Percentiles rank a stretch among this genome's conserved stretches.
Conservation (phyloP, 2,329 filamentous ascomycete genomes). For the Tolypocladium capitatum region DNA sequence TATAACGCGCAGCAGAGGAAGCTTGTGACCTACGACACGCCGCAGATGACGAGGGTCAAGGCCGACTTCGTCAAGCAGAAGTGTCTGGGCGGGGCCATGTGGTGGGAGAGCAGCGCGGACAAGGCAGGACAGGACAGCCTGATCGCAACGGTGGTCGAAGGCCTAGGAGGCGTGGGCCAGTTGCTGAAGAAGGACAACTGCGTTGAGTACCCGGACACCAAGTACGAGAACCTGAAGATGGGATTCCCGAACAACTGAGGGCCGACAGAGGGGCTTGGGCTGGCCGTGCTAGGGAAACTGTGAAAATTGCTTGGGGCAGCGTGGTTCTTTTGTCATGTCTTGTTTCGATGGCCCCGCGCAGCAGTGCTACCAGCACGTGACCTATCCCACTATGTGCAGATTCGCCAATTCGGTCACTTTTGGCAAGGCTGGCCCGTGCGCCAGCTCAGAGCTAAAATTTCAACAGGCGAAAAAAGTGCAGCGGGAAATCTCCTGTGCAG, state of each 20-base stretch:
- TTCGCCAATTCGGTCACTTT: neutral
- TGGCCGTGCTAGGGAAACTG: too few species aligned
- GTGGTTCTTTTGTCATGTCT: too few species aligned
- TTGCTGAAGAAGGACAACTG: constrained; percentile 45
- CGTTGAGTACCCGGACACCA: constrained; percentile 48
- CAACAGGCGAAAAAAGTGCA: constrained; percentile 7
- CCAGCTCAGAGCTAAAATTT: constrained; percentile 11
- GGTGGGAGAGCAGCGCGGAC: constrained; percentile 86
- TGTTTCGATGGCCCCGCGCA: constrained; percentile 4
- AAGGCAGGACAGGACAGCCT: constrained; percentile 51
- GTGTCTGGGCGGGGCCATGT: constrained; percentile 82
- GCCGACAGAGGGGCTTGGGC: neutral
- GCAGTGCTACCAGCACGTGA: constrained; percentile 9
- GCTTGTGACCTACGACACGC: constrained; percentile 71
- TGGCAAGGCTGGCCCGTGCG: constrained; percentile 8
- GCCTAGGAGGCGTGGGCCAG: constrained; percentile 36
- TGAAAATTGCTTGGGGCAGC: too few species aligned
- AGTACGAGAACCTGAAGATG: constrained; percentile 56
- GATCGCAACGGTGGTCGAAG: constrained; percentile 49
- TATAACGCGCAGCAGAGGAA: constrained; percentile 50
- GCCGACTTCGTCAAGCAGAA: constrained; percentile 53
- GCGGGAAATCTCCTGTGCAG: constrained; percentile 1
- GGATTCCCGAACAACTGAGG: constrained; percentile 36
- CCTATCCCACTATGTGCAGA: constrained; percentile 1
- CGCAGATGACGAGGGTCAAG: constrained; percentile 54